A percentile compares a stretch with the other conserved stretches of the same genome.
Conservation (phyloP, 306 rosid species). For the Hippophae rhamnoides region DNA sequence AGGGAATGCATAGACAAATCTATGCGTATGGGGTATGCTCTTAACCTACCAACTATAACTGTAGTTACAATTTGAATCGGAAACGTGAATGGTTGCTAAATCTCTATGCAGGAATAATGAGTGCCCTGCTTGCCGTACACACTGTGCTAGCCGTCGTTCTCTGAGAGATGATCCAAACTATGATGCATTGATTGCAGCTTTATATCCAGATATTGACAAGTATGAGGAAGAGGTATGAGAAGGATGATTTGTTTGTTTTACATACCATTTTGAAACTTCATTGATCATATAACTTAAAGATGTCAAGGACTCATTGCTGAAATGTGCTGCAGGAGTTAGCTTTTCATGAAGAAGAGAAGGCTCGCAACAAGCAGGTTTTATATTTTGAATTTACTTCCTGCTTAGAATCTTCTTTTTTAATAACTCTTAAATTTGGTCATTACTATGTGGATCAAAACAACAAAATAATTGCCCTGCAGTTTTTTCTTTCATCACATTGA, state of each 20-base stretch:
- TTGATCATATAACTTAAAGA: neutral
- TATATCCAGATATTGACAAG: slow-evolving; percentile 72
- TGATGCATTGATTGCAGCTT: slow-evolving; percentile 56
- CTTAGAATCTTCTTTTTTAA: neutral
- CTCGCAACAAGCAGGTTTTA: slow-evolving; percentile 58
- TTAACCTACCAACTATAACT: slow-evolving; percentile 2
- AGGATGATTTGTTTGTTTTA: slow-evolving; percentile 1
- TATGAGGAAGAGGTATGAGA: slow-evolving; percentile 58
- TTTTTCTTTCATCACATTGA: no score
- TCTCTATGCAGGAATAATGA: slow-evolving; percentile 57
- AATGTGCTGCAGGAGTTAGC: slow-evolving; percentile 40
- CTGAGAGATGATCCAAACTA: slow-evolving; percentile 76
- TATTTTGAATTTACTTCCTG: slow-evolving; percentile 8
- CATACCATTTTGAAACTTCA: neutral
- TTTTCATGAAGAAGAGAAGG: slow-evolving; percentile 54
- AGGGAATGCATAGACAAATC: slow-evolving; percentile 89
- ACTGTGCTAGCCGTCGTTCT: slow-evolving; percentile 82
- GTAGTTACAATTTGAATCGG: neutral
- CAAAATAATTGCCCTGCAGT: no score
- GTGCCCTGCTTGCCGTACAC: slow-evolving; percentile 88
- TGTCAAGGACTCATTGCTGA: slow-evolving; percentile 8
- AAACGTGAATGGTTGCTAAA: slow-evolving; percentile 1
- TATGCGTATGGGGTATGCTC: slow-evolving; percentile 65
- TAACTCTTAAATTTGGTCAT: no score
- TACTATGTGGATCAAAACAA: no score